A percentile compares a stretch with the other conserved stretches of the same genome.
Conservation (phyloP, 1,284 basidiomycete species). For the Ustilago cynodontis region DNA sequence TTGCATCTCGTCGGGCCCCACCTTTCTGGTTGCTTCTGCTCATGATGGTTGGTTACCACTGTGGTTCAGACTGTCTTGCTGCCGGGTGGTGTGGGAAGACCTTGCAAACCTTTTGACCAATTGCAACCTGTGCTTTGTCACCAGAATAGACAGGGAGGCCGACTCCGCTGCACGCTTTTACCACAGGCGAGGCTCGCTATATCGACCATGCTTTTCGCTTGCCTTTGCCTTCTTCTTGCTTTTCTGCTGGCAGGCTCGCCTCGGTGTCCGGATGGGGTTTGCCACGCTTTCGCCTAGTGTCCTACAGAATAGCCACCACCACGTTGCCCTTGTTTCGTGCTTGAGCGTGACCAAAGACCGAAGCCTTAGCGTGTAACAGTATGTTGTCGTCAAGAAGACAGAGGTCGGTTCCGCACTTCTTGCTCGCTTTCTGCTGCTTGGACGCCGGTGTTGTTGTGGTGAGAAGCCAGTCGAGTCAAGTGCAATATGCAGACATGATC, state of each 20-base stretch:
- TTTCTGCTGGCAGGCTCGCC: not conserved
- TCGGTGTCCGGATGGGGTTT: not conserved
- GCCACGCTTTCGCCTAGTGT: too few species aligned
- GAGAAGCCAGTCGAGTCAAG: not conserved
- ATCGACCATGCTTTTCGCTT: not conserved
- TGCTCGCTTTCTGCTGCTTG: not conserved
- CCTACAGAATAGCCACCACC: not conserved
- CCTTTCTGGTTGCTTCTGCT: too few species aligned
- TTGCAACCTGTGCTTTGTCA: not conserved
- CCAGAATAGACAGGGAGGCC: not conserved
- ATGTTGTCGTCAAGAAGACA: not conserved
- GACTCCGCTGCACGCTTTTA: not conserved
- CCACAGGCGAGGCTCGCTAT: not conserved
- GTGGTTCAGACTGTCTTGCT: too few species aligned
- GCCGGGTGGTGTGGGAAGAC: constrained; percentile 1
- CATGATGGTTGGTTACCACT: too few species aligned
- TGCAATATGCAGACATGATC: not conserved
- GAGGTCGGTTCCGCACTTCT: not conserved
- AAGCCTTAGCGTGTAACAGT: not conserved
- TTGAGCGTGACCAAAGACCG: constrained; percentile 1
- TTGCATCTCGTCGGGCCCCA: not conserved
- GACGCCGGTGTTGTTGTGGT: not conserved
- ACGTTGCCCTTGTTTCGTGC: not conserved
- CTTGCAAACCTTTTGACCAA: not conserved
- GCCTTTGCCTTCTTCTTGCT: not conserved